Evolutionary conservation across 2,329 filamentous ascomycete species (phyloP), one percentile per base, ranked within the genome.

Genomic region (Scedosporium boydii): DNA sequence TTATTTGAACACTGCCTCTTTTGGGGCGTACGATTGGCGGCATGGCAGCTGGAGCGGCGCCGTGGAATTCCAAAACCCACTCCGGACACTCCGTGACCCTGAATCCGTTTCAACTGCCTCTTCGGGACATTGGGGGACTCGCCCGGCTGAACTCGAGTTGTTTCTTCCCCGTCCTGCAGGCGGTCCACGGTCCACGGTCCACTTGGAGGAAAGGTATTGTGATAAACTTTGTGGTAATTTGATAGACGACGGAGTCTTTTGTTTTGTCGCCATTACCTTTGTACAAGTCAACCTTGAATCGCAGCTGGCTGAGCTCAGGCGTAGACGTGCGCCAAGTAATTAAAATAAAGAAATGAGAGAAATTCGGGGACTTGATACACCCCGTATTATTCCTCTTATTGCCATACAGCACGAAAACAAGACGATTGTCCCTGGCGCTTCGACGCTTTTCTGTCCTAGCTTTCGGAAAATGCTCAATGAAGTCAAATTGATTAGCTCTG

Each of bases 31-130:
- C 34, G 51, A 18, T 55, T 23, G 23, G 51, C 51, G 51, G 51
- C 51, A 55, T 12, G 34, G 34, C 34, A 38, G 34, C 34, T 38
- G 34, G 34, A 38, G 9, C 34, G 34, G 44, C 44, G 44, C 51
- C 18, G 18, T 23, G 51, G 12, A 23, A 23, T 55, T 55, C 23
- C 51, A 55, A 55, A 55, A 55, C 51, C 51, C 10, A 55, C 51
- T 55, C 51, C 21, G 51, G 51, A 55, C 51, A 23, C 51, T 55
- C 51, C 51, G 51, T 55, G 51, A 55, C 51, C 51, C 51, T 55
- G 51, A 55, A 55, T 27, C 51, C 51, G 51, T 55, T 55, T 55
- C 51, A 55, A 55, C 51, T 55, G 51, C 51, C 51, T 55, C 51
- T 23, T 55, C 51, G 51, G 51, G 51, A 23, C 9, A 14, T 23